Conservation (phyloP, 2,329 filamentous ascomycete genomes). For the Scorias spongiosa region DNA sequence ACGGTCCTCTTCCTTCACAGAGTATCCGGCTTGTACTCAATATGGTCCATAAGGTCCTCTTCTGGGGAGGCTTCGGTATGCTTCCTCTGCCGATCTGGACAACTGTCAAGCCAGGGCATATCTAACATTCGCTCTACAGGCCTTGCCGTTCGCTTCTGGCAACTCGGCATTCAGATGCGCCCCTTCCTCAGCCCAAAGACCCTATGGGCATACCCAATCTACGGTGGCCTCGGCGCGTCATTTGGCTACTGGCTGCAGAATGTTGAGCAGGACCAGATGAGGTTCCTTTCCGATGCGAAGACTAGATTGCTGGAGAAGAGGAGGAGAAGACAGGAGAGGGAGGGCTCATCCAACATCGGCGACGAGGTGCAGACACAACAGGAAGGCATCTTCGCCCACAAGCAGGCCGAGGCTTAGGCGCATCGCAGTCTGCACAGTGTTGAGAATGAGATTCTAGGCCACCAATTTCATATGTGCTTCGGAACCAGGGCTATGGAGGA, state of each 20-base stretch:
- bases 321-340: conserved; percentile 55
- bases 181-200: conserved; percentile 75
- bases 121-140: conserved; percentile 38
- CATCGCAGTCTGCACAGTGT: not conserved
- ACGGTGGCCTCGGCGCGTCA: conserved; percentile 68
- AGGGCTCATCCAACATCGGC: conserved; percentile 25
- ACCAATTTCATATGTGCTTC: no score
- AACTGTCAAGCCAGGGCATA: not conserved
- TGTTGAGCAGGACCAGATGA: conserved; percentile 69
- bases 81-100: not conserved
- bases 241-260: conserved; percentile 97
- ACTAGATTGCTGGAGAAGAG: conserved; percentile 76
- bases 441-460: no score
- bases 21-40: not conserved
- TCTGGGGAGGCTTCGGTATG: conserved; percentile 84
- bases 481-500: no score
- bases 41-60: conserved; percentile 48
- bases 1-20: not conserved
- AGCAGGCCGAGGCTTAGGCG: not conserved
- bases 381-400: conserved; percentile 16
- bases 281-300: conserved; percentile 64
- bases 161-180: conserved; percentile 96
- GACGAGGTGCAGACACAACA: conserved; percentile 17
- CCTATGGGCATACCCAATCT: conserved; percentile 85
- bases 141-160: conserved; percentile 83